Evolutionary conservation across 345 rosid genomes (phyloP).

Genomic region (Euphorbia peplus): DNA sequence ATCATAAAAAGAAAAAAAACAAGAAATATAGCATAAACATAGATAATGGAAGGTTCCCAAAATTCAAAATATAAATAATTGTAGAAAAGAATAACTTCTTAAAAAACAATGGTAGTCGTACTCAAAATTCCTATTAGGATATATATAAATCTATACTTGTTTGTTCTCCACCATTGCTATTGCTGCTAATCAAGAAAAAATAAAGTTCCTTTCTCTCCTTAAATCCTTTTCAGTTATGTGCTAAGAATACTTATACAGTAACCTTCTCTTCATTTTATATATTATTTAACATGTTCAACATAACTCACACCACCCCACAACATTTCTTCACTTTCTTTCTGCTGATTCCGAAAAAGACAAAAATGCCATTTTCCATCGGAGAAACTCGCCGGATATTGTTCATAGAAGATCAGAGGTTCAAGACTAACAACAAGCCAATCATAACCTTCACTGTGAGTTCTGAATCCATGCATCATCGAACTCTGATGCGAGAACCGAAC

Average conservation of each 20-base stretch:
- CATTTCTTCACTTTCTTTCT: neutral
- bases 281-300: neutral
- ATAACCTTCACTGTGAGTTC: slow-evolving; percentile 1
- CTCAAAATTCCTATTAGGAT: neutral
- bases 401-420: neutral
- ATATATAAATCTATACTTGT: too few relatives aligned
- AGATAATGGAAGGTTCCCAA: neutral
- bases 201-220: neutral
- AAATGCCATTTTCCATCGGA: slow-evolving; percentile 6
- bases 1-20: too few relatives aligned
- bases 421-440: neutral
- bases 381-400: neutral
- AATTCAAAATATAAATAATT: neutral
- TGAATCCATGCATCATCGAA: neutral
- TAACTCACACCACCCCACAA: neutral
- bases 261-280: neutral
- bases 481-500: neutral
- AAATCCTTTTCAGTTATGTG: neutral
- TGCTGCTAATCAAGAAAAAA: too few relatives aligned
- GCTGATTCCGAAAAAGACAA: neutral
- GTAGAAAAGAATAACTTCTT: neutral
- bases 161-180: neutral
- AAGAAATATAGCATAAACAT: too few relatives aligned
- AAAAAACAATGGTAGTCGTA: neutral
- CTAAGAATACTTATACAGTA: neutral